Evolutionary conservation across 805 yeast genomes (phyloP), one percentile per base, ranked within the genome.

Genomic region (Cyberlindnera veronae): DNA sequence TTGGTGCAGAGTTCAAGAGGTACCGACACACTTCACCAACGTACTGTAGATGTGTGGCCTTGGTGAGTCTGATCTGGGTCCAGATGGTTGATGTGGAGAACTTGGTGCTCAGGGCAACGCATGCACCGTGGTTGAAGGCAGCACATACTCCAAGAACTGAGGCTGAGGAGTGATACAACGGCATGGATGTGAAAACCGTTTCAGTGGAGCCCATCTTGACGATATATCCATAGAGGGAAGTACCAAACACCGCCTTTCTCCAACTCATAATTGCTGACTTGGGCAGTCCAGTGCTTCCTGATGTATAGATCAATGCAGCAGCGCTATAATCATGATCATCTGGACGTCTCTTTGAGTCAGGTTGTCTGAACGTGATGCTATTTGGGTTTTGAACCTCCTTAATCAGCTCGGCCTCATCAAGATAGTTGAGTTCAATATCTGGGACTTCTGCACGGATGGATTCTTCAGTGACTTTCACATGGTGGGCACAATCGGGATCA

Each of bases 11-110:
- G 50, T 82, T 79, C 47, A 85, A 63, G 44, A 90, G 69, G 56
- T 89, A 91, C 35, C 98, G 76, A 61, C 97, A 87, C 23, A 88
- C 89, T 62, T 90, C 98, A 14, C 98, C 98, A 14, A 90, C 98
- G 54, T 90, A 90, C 63, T 90, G 96, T 39, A 88, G 74, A 47
- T 85, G 86, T 4, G 95, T 85, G 3, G 96, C 85, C 2, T 69
- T 62, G 12, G 81, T 62, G 26, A 85, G 56, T 49, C 72, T 79
- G 3, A 84, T 90, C 62, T 91, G 96, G 14, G 89, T 81, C 97
- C 98, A 90, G 62, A 86, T 88, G 4, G 85, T 77, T 4, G 83
- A 71, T 6, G 91, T 81, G 2, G 95, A 84, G 60, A 91, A 90
- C 60, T 84, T 86, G 48, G 80, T 81, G 20, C 91, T 80, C 18